phyloP scores from a whole-genome alignment of 805 yeast species.

The Monosporozyma siamensis region DNA sequence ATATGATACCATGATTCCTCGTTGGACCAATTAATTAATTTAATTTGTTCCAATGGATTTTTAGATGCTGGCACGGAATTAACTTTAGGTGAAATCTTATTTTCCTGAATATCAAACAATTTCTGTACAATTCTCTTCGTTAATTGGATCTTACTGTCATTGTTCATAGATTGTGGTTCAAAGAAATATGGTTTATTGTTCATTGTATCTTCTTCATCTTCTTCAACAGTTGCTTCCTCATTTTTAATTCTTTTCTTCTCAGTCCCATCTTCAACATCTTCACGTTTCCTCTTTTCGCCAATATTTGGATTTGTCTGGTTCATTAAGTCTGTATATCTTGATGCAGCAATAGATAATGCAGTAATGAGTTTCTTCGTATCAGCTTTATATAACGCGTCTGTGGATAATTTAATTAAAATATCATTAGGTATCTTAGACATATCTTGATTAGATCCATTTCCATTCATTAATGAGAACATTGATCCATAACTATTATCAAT shows the following conservation, averaged over 20 bases:
- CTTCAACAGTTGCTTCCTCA: constrained; percentile 26
- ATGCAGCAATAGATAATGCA: constrained; percentile 60
- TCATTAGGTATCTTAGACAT: constrained; percentile 54
- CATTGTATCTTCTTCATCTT: constrained; percentile 11
- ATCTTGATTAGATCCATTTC: constrained; percentile 60
- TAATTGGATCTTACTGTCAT: constrained; percentile 48
- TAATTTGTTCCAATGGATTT: constrained; percentile 17
- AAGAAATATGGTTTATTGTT: constrained; percentile 8
- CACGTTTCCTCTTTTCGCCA: neutral
- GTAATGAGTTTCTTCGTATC: constrained; percentile 45
- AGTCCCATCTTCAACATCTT: neutral
- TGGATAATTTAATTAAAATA: constrained; percentile 53
- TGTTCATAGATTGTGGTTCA: constrained; percentile 41
- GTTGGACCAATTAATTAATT: constrained; percentile 44
- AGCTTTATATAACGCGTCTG: constrained; percentile 53
- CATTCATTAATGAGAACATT: constrained; percentile 56
- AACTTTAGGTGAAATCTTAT: neutral
- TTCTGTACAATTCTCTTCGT: constrained; percentile 24
- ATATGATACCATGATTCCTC: constrained; percentile 69
- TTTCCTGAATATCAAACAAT: constrained; percentile 6
- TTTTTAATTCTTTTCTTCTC: constrained; percentile 12
- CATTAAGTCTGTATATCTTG: constrained; percentile 49
- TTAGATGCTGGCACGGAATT: neutral
- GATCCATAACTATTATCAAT: constrained; percentile 45
- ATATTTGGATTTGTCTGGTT: constrained; percentile 8